Base-by-base conservation (phyloP, 495 filamentous ascomycete species). In the Elasticomyces elasticus region DNA sequence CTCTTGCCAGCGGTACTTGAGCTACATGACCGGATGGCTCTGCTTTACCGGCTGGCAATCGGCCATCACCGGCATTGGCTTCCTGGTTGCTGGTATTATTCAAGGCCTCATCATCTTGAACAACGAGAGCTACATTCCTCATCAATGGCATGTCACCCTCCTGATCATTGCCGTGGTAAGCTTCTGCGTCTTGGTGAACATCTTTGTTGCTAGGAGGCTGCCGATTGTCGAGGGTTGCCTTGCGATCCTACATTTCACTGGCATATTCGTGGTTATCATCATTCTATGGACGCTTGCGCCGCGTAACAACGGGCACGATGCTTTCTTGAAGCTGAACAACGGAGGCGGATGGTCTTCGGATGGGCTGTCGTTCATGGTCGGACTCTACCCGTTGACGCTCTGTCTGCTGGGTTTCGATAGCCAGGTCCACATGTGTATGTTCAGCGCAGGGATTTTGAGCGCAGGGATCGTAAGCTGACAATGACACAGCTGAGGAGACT, bases 181-280 rank as follows among this genome's bases (percentile, higher is more conserved):
- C 0, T 67, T 77, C 26, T 64, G 68, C 6, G 50, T 78, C 0
- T 66, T 62, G 2, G 62, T 76, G 62, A 79, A 79, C 58, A 64
- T 64, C 0, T 38, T 72, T 5, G 13, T 52, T 0, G 57, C 51
- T 19, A 44, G 24, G n/a, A 9, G 27, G 15, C 46, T 62, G 2
- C 56, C 60, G 13, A n/a, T 52, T 1, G 33, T 62, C n/a, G 56
- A 62, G 50, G 52, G 52, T 5, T 20, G 19, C 9, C 19, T 60
- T 3, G 12, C 53, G 5, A 33, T 59, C 7, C 24, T 62, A 1
- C 57, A 62, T 22, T 11, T 60, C 38, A 9, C 54, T 3, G 52
- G 52, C 1, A 35, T 60, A 26, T 59, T 59, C 28, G 57, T 43
- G 12, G 40, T 64, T 23, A 31, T 51, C 10, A 59, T 62, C 12